Conservation (phyloP, 768 basidiomycete species). For the Sarcomyxa edulis region DNA sequence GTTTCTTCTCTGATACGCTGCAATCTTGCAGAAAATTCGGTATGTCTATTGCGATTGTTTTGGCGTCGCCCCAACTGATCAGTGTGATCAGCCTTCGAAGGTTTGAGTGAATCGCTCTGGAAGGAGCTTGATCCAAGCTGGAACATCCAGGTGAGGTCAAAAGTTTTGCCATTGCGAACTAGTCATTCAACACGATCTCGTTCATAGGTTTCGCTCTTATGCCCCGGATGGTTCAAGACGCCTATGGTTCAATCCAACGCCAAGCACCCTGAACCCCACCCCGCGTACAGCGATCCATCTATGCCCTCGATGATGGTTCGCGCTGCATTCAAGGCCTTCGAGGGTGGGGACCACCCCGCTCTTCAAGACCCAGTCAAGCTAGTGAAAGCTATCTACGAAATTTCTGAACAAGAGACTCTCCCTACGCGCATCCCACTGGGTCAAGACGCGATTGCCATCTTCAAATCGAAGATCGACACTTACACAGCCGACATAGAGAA, state of each 20-base stretch:
- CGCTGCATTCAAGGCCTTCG: constrained; percentile 1
- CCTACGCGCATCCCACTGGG: neutral
- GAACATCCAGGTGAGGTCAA: constrained; percentile 39
- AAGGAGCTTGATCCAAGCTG: constrained; percentile 38
- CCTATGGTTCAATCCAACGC: constrained; percentile 9
- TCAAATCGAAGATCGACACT: neutral
- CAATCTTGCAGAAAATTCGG: too few species aligned
- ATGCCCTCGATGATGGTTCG: constrained; percentile 5
- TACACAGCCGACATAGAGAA: neutral
- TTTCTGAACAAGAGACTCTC: too few species aligned
- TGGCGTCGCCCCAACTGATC: too few species aligned
- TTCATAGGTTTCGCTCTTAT: constrained; percentile 13
- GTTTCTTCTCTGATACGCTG: too few species aligned
- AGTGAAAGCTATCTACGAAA: constrained; percentile 5
- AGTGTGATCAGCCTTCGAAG: constrained; percentile 31
- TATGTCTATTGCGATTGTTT: too few species aligned
- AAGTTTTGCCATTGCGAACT: neutral
- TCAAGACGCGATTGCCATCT: neutral
- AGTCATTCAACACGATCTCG: neutral
- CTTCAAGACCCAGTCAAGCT: constrained; percentile 7
- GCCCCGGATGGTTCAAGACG: constrained; percentile 15
- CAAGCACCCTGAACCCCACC: constrained; percentile 9
- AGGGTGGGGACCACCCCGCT: constrained; percentile 7
- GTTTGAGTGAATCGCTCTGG: constrained; percentile 29
- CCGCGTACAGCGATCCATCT: constrained; percentile 12